phyloP scores from a whole-genome alignment of 495 filamentous ascomycete species.

The Cladorrhinum samala region DNA sequence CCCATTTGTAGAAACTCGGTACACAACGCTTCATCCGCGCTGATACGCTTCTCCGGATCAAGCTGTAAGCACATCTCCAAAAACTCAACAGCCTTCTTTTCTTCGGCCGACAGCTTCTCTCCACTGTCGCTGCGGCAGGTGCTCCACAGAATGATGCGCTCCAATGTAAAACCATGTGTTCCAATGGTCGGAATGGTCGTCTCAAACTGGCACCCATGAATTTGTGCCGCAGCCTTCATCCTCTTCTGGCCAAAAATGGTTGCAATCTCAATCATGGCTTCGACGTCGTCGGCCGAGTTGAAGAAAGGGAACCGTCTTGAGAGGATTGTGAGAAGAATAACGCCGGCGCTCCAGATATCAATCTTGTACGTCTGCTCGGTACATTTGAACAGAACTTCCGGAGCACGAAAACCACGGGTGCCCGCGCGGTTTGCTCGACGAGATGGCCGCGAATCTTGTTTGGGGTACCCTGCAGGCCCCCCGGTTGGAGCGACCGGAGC shows the following conservation, averaged over 20 bases:
- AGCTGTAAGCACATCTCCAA: constrained; percentile 63
- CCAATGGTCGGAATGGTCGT: constrained; percentile 87
- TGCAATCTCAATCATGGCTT: constrained; percentile 94
- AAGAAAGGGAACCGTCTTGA: constrained; percentile 94
- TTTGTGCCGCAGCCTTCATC: constrained; percentile 73
- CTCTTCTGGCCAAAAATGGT: constrained; percentile 82
- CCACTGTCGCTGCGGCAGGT: constrained; percentile 51
- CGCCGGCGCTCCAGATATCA: constrained; percentile 94
- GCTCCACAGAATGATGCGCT: constrained; percentile 93
- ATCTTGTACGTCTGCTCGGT: constrained; percentile 94
- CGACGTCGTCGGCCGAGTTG: constrained; percentile 92
- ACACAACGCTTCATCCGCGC: constrained; percentile 60
- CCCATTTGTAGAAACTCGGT: constrained; percentile 65
- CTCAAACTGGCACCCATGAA: constrained; percentile 84
- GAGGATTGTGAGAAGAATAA: constrained; percentile 87
- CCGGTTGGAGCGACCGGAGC: not conserved
- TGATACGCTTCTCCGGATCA: constrained; percentile 65
- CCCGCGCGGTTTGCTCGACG: constrained; percentile 89
- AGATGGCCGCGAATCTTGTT: constrained; percentile 80
- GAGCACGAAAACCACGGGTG: constrained; percentile 92
- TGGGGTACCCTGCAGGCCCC: constrained; percentile 58
- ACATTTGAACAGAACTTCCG: constrained; percentile 96
- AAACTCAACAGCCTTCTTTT: constrained; percentile 61
- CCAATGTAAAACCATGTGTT: constrained; percentile 72
- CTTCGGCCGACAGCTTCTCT: constrained; percentile 48